Base-by-base conservation (phyloP, 2,329 filamentous ascomycete species). In the Rhinocladiella similis region DNA sequence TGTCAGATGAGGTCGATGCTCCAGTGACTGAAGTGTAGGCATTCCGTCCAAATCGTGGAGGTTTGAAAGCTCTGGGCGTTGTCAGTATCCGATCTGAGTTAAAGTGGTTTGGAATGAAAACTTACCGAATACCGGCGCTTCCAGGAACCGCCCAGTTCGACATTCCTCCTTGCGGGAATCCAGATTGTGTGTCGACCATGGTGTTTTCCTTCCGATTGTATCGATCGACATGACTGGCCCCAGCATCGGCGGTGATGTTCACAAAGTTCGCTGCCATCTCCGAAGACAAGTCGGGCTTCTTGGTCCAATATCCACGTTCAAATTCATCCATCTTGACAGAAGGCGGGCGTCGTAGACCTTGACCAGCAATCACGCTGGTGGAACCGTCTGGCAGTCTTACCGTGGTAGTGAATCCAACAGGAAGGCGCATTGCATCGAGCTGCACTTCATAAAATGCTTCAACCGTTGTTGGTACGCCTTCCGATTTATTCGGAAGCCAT, bases 391-490 rank as follows among this genome's bases (percentile, higher is more conserved):
- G 59, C 42, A 64, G 38, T 45, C 50, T 55, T 27, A 66, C 46
- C 29, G 54, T 50, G 38, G 54, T 61, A 25, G 52, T 54, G 16
- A 59, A 35, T 12, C 62, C 61, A 12, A 51, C 51, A 16, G 63
- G 62, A 29, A 62, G 60, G 12, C 62, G 52, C 54, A 66, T 57
- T 13, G 63, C 63, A 27, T 66, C 56, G 13, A 61, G 50, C 16
- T 63, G 54, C 33, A 56, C 42, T 36, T 62, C 60, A 48, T 60
- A 63, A 48, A 50, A 61, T 25, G 57, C 56, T 55, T 60, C 57
- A 45, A 62, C 46, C 27, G 36, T 56, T 2, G 57, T 36, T 6
- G 61, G 61, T 22, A 53, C 59, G 41, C 53, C 47, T 22, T 56
- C 59, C 14, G 57, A 52, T 3, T 59, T 51, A 3, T 36, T 46